Evolutionary conservation across 805 yeast genomes (phyloP), one percentile per base, ranked within the genome.

Genomic region (Candida khao-thaluensis): DNA sequence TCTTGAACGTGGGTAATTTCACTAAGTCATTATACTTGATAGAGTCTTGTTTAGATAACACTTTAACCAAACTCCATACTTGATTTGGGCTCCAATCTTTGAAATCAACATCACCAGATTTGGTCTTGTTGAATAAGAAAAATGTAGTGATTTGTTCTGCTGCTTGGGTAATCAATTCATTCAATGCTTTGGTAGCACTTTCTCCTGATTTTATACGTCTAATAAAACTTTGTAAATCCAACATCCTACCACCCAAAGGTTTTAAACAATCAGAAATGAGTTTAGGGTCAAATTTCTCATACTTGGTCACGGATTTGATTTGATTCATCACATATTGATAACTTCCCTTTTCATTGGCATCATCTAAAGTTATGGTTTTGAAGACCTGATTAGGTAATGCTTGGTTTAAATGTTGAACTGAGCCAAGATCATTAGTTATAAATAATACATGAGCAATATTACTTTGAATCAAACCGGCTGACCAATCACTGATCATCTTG

Each of bases 181-280:
- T 62, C 30, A 88, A 64, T 0, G 98, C 97, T 37, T 75, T 83
- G 7, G 64, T 52, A 2, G 96, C 95, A 6, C 76, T 57, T 56
- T 93, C 99, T 5, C 99, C 99, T 1, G 91, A 79, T 51, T 81
- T 81, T 12, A 93, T 76, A 37, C 98, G 82, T 56, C 98, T 76
- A 1, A 84, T 84, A 62, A 87, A 89, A 20, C 91, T 82, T 60
- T 93, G 96, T 37, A 93, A 69, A 59, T 93, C 99, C 31, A 89
- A 71, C 90, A 91, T 85, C 46, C 99, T 79, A 28, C 99, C 99
- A 15, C 99, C 99, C 18, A 93, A 63, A 9, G 95, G 95, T 18
- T 67, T 77, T 23, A 90, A 63, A 22, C 81, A 74, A 4, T 64
- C 60, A 17, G 77, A 81, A 17, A 89, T 68, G n/a, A 57, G 51